phyloP scores from a whole-genome alignment of 2,329 filamentous ascomycete species.

The Thielaviopsis populi region DNA sequence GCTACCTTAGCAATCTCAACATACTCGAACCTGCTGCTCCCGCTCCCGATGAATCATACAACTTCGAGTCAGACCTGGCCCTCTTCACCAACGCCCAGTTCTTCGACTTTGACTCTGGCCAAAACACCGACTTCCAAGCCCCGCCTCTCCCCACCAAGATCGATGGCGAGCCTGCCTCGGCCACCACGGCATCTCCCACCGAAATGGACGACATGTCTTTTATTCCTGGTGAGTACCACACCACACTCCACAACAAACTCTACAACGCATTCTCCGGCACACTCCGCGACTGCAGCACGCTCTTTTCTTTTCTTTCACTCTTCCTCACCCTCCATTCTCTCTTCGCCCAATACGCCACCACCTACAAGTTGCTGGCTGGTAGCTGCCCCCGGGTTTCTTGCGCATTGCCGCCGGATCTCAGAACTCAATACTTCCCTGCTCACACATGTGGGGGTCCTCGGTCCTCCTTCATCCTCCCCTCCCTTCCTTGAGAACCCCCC shows the following conservation, averaged over 20 bases:
- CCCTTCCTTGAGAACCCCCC: background rate
- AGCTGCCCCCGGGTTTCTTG: background rate
- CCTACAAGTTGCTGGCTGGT: background rate
- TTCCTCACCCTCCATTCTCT: background rate
- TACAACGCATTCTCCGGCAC: background rate
- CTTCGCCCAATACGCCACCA: background rate
- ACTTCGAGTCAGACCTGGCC: conserved; percentile 55
- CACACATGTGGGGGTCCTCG: conserved; percentile 10
- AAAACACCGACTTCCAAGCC: conserved; percentile 41
- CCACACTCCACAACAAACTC: background rate
- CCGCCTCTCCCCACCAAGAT: conserved; percentile 29
- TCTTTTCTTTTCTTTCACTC: background rate
- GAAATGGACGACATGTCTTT: conserved; percentile 22
- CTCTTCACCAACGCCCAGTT: conserved; percentile 75
- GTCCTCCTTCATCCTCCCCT: background rate
- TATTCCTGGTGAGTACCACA: conserved; percentile 8
- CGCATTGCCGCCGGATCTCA: conserved; percentile 7
- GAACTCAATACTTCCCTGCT: conserved; percentile 4
- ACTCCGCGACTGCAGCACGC: too few relatives aligned
- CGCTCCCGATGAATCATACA: conserved; percentile 42
- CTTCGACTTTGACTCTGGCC: conserved; percentile 60
- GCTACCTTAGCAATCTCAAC: conserved; percentile 79
- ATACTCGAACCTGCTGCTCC: conserved; percentile 45
- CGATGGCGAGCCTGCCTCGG: conserved; percentile 24
- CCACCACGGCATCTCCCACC: conserved; percentile 12